phyloP scores from a whole-genome alignment of 176 grass and related monocot species.

The Bothriochloa decipiens region DNA sequence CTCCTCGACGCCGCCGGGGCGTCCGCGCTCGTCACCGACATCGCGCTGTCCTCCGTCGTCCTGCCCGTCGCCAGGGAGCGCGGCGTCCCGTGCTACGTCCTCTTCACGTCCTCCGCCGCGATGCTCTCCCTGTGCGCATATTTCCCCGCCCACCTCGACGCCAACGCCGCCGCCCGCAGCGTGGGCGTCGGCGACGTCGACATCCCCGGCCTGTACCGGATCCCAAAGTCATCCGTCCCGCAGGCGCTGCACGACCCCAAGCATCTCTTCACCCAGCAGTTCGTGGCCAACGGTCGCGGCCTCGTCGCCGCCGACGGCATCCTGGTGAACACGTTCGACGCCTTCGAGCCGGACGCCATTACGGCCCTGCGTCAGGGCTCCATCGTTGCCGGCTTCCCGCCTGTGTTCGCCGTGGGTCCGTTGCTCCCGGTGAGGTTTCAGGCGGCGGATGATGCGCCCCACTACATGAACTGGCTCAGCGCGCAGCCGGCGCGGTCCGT shows the following conservation, averaged over 20 bases:
- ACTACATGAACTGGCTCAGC: slow-evolving; percentile 46
- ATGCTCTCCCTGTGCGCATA: slow-evolving; percentile 66
- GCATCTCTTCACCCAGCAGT: slow-evolving; percentile 69
- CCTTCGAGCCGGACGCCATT: slow-evolving; percentile 52
- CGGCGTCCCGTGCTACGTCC: slow-evolving; percentile 57
- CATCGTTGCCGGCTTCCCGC: slow-evolving; percentile 39
- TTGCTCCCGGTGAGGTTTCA: background rate
- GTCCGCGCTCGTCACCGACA: slow-evolving; percentile 62
- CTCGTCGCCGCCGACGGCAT: slow-evolving; percentile 41
- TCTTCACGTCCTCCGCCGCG: slow-evolving; percentile 64
- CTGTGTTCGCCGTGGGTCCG: slow-evolving; percentile 53
- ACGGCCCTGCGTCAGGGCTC: slow-evolving; percentile 36
- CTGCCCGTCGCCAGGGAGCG: slow-evolving; percentile 43
- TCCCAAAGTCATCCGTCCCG: slow-evolving; percentile 45
- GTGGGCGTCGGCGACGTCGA: slow-evolving; percentile 45
- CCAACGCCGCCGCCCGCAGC: background rate
- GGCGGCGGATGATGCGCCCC: background rate
- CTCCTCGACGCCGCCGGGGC: slow-evolving; percentile 42
- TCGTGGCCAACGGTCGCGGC: slow-evolving; percentile 56
- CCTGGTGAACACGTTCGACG: slow-evolving; percentile 60
- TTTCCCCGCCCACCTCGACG: slow-evolving; percentile 54
- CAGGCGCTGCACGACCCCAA: slow-evolving; percentile 59
- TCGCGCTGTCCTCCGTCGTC: slow-evolving; percentile 37
- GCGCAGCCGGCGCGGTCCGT: slow-evolving; percentile 70
- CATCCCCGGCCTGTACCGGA: slow-evolving; percentile 47